These are phyloP conservation scores for Discostella stelligera DNA, from an alignment of 352 stramenopile genomes.

Conservation along the genomic window DNA sequence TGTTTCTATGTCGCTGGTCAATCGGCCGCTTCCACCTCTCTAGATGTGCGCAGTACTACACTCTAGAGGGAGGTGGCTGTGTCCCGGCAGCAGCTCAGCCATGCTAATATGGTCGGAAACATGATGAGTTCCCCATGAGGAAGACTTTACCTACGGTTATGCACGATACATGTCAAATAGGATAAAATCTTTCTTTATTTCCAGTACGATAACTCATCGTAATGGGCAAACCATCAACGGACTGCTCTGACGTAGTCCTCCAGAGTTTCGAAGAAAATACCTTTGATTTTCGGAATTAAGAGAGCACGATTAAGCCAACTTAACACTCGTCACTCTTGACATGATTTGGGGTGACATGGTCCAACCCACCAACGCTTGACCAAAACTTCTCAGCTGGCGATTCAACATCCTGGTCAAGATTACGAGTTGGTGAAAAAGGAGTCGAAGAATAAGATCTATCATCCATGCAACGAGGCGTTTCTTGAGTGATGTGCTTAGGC, in stretches of 20 bases:
- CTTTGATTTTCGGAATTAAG: not conserved
- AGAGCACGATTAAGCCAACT: not conserved
- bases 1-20: too few relatives aligned
- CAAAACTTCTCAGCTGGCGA: conserved; percentile 46
- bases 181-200: too few relatives aligned
- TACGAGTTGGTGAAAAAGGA: conserved; percentile 22
- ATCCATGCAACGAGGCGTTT: conserved; percentile 4
- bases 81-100: too few relatives aligned
- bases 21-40: too few relatives aligned
- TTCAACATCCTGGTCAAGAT: conserved; percentile 22
- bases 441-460: not conserved
- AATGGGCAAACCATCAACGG: too few relatives aligned
- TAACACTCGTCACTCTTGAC: not conserved
- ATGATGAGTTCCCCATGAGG: too few relatives aligned
- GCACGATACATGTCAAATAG: too few relatives aligned
- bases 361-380: conserved; percentile 32
- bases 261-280: conserved; percentile 41
- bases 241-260: conserved; percentile 27
- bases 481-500: conserved; percentile 39
- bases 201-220: too few relatives aligned
- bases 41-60: too few relatives aligned
- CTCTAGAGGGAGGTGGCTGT: too few relatives aligned
- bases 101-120: too few relatives aligned
- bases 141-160: too few relatives aligned
- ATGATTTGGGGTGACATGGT: conserved; percentile 40